Base-by-base conservation (phyloP, 192 early-diverging fungal species). In the Helicostylum pulchrum region DNA sequence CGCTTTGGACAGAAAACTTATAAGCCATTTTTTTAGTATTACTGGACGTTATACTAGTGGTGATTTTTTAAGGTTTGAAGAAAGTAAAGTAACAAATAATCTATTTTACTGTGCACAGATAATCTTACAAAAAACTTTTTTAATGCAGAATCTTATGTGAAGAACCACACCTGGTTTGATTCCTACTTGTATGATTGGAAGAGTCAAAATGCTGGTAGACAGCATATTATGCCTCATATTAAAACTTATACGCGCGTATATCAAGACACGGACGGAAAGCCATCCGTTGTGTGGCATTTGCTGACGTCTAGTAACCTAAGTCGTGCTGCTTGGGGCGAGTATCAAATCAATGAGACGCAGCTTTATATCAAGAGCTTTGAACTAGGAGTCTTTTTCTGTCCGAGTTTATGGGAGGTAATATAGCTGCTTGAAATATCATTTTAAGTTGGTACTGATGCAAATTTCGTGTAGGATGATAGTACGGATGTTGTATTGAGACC, bases 211-310 rank as follows among this genome's bases (percentile, higher is more conserved):
- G 68, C 80, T 14, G 85, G 81, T 3, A 67, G 88, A 32, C 71
- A 83, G 17, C 50, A 68, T 43, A 75, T 84, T 10, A 86, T 88
- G 83, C 88, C 88, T 30, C 88, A 90, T 70, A 83, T 89, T 65
- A 90, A 88, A 60, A 78, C 79, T 10, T 80, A 71, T 36, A 71
- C 79, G 6, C 49, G 79, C 34, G 50, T 83, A 20, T 46, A 67
- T 10, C 5, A 6, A 39, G 6, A 44, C 4, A 11, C 7, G 12
- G 36, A 48, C 7, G 36, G 36, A 39, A 1, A 39, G 9, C 36
- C 36, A 0, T 39, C 36, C 5, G 9, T 39, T 39, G 36, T 71
- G 1, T 83, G 76, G 82, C 65, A 68, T 21, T 42, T 82, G 12
- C 23, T 80, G 14, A 79, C 77, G 0, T 74, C 75, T 45, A 73